These are phyloP conservation scores for Emmonsiellopsis sp. DNA, from an alignment of 2,329 filamentous ascomycete species.

Conservation along the genomic window DNA sequence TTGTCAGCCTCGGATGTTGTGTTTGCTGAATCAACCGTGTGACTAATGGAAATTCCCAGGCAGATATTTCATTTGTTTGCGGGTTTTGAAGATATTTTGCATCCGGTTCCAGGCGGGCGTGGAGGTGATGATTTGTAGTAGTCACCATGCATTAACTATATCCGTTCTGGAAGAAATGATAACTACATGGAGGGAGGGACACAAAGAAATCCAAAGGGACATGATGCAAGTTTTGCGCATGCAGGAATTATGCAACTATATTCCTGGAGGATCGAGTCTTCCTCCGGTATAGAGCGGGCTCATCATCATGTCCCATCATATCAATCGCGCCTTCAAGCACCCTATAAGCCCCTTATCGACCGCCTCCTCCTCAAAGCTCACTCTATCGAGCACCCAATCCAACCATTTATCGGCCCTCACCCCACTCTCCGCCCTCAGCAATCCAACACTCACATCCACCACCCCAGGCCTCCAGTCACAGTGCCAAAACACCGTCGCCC, in stretches of 20 bases:
- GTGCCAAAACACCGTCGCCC: slow-evolving; percentile 57
- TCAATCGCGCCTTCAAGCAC: slow-evolving; percentile 18
- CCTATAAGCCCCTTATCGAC: slow-evolving; percentile 22
- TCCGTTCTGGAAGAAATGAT: background rate
- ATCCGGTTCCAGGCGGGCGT: background rate
- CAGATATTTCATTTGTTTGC: background rate
- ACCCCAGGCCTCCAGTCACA: slow-evolving; percentile 43
- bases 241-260: background rate
- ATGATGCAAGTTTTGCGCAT: background rate
- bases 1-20: background rate
- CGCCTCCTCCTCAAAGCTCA: slow-evolving; percentile 52
- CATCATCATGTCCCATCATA: background rate
- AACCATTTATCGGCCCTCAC: slow-evolving; percentile 50
- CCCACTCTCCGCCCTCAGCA: slow-evolving; percentile 44
- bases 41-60: background rate
- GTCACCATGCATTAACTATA: background rate
- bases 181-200: background rate
- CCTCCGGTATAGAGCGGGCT: background rate
- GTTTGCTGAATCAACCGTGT: too few species aligned
- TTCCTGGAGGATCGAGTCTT: background rate
- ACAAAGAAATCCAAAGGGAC: background rate
- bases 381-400: slow-evolving; percentile 49
- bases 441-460: slow-evolving; percentile 55
- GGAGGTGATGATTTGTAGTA: background rate
- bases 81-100: background rate